Base-by-base conservation (phyloP, 805 yeast genomes). In the Vanderwaltozyma verrucispora region DNA sequence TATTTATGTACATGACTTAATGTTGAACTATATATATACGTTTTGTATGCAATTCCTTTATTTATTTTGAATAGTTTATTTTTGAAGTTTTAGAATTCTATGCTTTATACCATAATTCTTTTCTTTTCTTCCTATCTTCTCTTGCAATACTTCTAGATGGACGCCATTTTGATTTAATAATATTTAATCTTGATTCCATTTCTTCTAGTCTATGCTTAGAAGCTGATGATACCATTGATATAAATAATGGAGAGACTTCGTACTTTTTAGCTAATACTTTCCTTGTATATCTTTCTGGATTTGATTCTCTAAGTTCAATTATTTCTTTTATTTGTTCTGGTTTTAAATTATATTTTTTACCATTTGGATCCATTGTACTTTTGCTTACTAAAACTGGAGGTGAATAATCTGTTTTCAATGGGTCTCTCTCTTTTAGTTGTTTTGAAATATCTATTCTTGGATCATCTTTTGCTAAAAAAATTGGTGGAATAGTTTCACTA, bases 261-360 rank as follows among this genome's bases (percentile, higher is more conserved):
- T 68, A 85, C 57, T 75, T 67, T 43, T 67, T 60, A 11, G 87
- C 85, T 38, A 84, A 65, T 12, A 66, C 69, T 38, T 71, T 68
- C 44, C 80, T 69, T 13, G 86, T 76, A 75, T 84, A 76, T 32
- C 60, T 64, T 21, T 62, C 63, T 1, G 92, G 89, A 49, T 82
- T 74, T 28, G 61, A 53, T 12, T 47, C 41, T 51, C 94, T 72
- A 46, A 81, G 63, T 30, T 61, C 50, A 45, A 64, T 65, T 39
- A 84, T 80, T 56, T 80, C 76, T 24, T 57, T 59, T 11, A 76
- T 74, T 21, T 76, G 74, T 24, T 67, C 71, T 10, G 75, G 76
- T 5, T 75, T 71, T 40, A 83, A 60, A 41, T 73, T 72, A 53
- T 77, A 75, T 20, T 61, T 62, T 45, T 71, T 71, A 13, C 63